Base-by-base conservation (phyloP, 1,284 basidiomycete species). In the Chalciporus sp. region DNA sequence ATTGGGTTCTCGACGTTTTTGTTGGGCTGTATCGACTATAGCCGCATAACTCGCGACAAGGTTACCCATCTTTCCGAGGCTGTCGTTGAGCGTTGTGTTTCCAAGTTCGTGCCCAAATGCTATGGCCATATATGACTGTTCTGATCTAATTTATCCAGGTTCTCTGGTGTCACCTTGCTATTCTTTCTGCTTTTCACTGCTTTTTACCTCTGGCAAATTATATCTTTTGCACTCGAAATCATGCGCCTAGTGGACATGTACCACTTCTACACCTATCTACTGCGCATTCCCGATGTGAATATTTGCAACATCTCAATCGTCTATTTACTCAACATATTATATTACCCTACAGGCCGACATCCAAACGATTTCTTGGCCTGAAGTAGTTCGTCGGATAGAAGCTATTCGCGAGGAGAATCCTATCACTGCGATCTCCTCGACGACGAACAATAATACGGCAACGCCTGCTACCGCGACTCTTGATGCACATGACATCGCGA, bases 1-100 rank as follows among this genome's bases (percentile, higher is more conserved):
- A 96, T 98, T 64, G 84, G 83, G 20, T 99, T 99, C 74, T 95
- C 96, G 8, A 96, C 95, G 6, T 99, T 99, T 71, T 77, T 99
- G 12, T 74, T 96, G 8, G 93, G 95, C 29, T 99, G 96, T 71
- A 84, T 99, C 62, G 94, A 99, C 72, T 98, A 98, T 70, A 84
- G 86, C 23, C 83, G 83, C 28, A 84, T 95, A 60, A 83, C 80
- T 56, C 81, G 77, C 29, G 83, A 85, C 55, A 77, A 79, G 37
- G 80, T 83, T 42, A 83, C 78, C 44, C 81, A 79, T 56, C 79
- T 98, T 28, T 84, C 86, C 6, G 88, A 96, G 53, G 87, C 93
- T 14, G 78, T 98, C 23, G 84, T 97, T 10, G 76, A 80, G 19
- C 86, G 79, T 49, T 98, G 95, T 67, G 80, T 95, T 19, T 84